Evolutionary conservation across 345 rosid species (phyloP).

Genomic region (Gossypium australe): DNA sequence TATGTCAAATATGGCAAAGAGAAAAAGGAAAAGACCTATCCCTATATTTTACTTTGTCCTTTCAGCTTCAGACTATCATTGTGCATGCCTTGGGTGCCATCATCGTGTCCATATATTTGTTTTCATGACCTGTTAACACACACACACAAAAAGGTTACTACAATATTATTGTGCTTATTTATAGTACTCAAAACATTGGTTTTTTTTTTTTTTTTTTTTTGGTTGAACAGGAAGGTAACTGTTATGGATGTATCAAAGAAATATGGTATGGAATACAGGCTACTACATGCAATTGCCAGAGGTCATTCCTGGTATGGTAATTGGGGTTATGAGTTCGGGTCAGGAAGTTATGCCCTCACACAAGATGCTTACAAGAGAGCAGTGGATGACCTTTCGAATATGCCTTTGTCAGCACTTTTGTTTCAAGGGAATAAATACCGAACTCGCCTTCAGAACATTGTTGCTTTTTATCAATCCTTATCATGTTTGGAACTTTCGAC

Average conservation of each 20-base stretch:
- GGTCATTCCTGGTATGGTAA: constrained; percentile 67
- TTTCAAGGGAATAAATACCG: constrained; percentile 38
- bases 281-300: constrained; percentile 48
- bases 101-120: not conserved
- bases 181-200: too few relatives aligned
- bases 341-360: constrained; percentile 60
- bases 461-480: constrained; percentile 46
- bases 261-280: constrained; percentile 51
- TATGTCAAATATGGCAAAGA: not conserved
- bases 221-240: constrained; percentile 46
- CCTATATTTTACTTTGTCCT: not conserved
- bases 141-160: not conserved
- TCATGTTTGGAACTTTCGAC: constrained; percentile 45
- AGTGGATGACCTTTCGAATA: constrained; percentile 34
- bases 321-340: constrained; percentile 64
- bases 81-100: not conserved
- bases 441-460: constrained; percentile 40
- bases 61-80: not conserved
- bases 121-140: constrained; percentile 11
- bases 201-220: not conserved
- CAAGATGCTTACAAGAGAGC: constrained; percentile 46
- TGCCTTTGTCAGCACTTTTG: constrained; percentile 38
- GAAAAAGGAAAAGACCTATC: not conserved
- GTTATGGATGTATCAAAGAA: constrained; percentile 80
- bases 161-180: not conserved